phyloP scores from a whole-genome alignment of 495 filamentous ascomycete genomes.

The Polyplosphaeria fusca region DNA sequence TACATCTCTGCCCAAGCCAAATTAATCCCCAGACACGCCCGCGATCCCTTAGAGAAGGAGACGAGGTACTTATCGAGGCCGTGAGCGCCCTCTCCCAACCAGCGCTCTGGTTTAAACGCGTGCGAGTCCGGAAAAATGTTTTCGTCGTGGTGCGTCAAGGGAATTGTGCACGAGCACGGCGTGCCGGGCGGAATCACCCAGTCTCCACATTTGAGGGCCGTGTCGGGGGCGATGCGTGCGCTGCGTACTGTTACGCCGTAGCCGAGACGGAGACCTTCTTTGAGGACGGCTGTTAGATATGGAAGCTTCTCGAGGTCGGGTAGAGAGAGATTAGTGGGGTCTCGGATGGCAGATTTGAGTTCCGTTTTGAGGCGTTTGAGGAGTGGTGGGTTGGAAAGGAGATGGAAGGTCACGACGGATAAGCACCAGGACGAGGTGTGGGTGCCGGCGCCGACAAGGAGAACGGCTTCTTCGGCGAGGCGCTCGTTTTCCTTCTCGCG shows the following conservation, averaged over 20 bases:
- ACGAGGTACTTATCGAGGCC: slow-evolving; percentile 1
- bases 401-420: slow-evolving; percentile 33
- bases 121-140: slow-evolving; percentile 20
- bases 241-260: slow-evolving; percentile 45
- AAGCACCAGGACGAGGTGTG: slow-evolving; percentile 24
- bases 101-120: slow-evolving; percentile 30
- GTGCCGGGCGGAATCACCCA: slow-evolving; percentile 23
- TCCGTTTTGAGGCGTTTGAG: slow-evolving; percentile 4
- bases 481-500: slow-evolving; percentile 16
- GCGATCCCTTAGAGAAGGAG: background rate
- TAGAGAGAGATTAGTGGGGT: background rate
- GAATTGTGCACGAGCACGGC: slow-evolving; percentile 26
- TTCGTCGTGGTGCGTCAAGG: slow-evolving; percentile 15
- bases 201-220: background rate
- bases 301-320: slow-evolving; percentile 36
- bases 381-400: slow-evolving; percentile 29
- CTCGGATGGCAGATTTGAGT: background rate
- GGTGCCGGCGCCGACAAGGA: slow-evolving; percentile 18
- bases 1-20: slow-evolving; percentile 2
- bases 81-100: slow-evolving; percentile 6
- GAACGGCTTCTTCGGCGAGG: slow-evolving; percentile 19
- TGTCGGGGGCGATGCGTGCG: background rate
- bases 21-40: slow-evolving; percentile 4
- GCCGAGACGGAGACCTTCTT: slow-evolving; percentile 49
- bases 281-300: slow-evolving; percentile 43